Base-by-base conservation (phyloP, 1,284 basidiomycete genomes). In the Apiotrichum porosum region DNA sequence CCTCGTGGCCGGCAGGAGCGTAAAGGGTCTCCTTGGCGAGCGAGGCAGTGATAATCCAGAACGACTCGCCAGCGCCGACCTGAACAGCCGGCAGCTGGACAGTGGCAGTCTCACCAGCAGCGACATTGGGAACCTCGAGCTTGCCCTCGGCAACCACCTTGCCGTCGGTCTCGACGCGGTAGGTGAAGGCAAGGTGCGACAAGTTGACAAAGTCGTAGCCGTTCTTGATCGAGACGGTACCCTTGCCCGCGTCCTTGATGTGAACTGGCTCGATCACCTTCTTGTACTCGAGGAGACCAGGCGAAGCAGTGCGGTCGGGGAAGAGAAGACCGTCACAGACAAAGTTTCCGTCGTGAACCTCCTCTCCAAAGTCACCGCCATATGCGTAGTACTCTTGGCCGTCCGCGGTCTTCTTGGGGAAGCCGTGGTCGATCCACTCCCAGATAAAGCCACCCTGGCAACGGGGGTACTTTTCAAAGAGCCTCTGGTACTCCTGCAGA, bases 341-440 rank as follows among this genome's bases (percentile, higher is more conserved):
- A 42, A 61, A 61, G 44, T 59, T 59, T n/a, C 41, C 44, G 37
- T 56, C 60, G 35, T 61, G 47, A 43, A 56, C 23, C 42, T 44
- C 45, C 39, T 57, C 56, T 12, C 56, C 56, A 52, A 57, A 57
- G 33, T 57, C 56, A 8, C 56, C 56, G 6, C 56, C 56, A 21
- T 54, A 54, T 4, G 42, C 52, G 21, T 24, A 57, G 45, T 47
- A 53, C 8, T 26, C 12, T n/a, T 21, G 9, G 2, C 54, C 54
- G 14, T 49, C 39, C 8, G 10, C 31, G 13, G 15, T 31, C 15
- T 17, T 41, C 23, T 37, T 42, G 14, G 14, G 24, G n/a, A 57
- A 23, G 26, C 52, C 49, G 42, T 57, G 56, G 40, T 57, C 56
- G 30, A 57, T 57, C 55, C 55, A 57, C 33, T 57, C 55, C 55